A percentile compares a stretch with the other conserved stretches of the same genome.
phyloP scores from a whole-genome alignment of 345 rosid genomes.

The Tarenaya hassleriana region DNA sequence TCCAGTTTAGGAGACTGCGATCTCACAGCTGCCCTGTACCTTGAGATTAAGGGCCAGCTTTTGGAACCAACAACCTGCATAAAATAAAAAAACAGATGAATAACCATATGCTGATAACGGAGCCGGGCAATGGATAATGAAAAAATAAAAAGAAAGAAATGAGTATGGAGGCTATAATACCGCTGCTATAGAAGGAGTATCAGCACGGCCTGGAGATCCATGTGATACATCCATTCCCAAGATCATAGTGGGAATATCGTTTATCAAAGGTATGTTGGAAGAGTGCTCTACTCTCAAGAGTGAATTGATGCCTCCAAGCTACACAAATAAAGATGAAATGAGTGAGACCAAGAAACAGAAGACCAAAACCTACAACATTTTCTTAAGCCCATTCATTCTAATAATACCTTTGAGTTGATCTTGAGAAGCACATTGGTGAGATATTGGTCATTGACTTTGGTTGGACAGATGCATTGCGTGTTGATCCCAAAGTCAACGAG shows the following conservation, averaged over 20 bases:
- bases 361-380: not conserved
- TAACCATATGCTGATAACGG: constrained; percentile 1
- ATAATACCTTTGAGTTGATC: constrained; percentile 74
- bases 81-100: constrained; percentile 5
- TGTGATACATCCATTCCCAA: constrained; percentile 98
- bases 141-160: not conserved
- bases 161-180: constrained; percentile 36
- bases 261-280: constrained; percentile 44
- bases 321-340: constrained; percentile 21
- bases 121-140: constrained; percentile 8
- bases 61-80: constrained; percentile 85
- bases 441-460: constrained; percentile 67
- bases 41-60: constrained; percentile 74
- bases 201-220: constrained; percentile 75
- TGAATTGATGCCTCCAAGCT: constrained; percentile 97
- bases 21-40: constrained; percentile 84
- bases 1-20: constrained; percentile 74
- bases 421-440: constrained; percentile 83
- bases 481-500: constrained; percentile 61
- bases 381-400: constrained; percentile 12
- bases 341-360: constrained; percentile 2
- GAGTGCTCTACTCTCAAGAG: constrained; percentile 59
- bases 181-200: constrained; percentile 76
- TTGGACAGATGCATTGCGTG: constrained; percentile 80
- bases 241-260: constrained; percentile 72